Evolutionary conservation across 2,329 filamentous ascomycete genomes (phyloP).

Genomic region (Allantophomopsis cytisporea): DNA sequence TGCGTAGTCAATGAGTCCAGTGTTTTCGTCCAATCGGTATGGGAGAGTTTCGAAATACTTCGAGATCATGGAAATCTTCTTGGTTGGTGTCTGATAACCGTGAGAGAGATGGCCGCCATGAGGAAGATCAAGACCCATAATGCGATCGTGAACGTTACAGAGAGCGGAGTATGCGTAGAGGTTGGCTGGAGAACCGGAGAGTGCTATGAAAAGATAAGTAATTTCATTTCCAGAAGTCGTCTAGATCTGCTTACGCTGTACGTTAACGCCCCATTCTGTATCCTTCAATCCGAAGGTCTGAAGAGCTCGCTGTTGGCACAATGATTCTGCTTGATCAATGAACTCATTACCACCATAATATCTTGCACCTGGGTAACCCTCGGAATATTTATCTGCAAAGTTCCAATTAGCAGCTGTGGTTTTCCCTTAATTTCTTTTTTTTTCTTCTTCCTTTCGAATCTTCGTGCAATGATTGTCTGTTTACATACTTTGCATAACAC

Average conservation of each 20-base stretch:
- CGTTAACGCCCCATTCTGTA: slow-evolving; percentile 92
- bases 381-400: slow-evolving; percentile 79
- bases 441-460: slow-evolving; percentile 19
- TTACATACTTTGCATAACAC: slow-evolving; percentile 79
- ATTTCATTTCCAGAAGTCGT: neutral
- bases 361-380: slow-evolving; percentile 89
- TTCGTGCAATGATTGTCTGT: slow-evolving; percentile 3
- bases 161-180: slow-evolving; percentile 84
- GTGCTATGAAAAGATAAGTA: slow-evolving; percentile 12
- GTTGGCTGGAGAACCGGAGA: slow-evolving; percentile 51
- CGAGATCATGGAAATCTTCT: slow-evolving; percentile 94
- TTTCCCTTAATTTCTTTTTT: slow-evolving; percentile 4
- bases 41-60: slow-evolving; percentile 99
- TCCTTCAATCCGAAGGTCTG: slow-evolving; percentile 74
- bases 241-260: slow-evolving; percentile 50
- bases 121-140: slow-evolving; percentile 94
- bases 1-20: slow-evolving; percentile 90
- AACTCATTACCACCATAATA: slow-evolving; percentile 97
- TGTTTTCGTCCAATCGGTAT: slow-evolving; percentile 81
- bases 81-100: slow-evolving; percentile 89
- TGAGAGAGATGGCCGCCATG: slow-evolving; percentile 94
- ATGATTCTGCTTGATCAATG: slow-evolving; percentile 78
- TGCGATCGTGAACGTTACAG: slow-evolving; percentile 80
- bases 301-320: slow-evolving; percentile 83
- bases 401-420: slow-evolving; percentile 21